phyloP scores from a whole-genome alignment of 2,329 filamentous ascomycete species.

The Clonostachys solani region DNA sequence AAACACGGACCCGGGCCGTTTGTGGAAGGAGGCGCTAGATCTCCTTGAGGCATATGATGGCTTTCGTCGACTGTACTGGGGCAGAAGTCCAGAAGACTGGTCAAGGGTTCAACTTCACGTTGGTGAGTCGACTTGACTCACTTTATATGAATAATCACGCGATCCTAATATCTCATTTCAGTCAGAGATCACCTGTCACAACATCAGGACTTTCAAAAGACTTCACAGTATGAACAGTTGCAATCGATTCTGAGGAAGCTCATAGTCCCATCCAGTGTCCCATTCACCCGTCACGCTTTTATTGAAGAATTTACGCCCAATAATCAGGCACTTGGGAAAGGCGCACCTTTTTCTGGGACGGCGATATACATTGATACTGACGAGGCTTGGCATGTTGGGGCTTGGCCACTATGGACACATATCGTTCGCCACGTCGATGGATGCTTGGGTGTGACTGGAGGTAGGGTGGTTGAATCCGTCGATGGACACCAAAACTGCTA shows the following conservation, averaged over 20 bases:
- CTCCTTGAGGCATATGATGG: too few species aligned
- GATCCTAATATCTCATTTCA: not conserved
- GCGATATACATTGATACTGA: not conserved
- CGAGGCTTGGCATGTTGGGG: not conserved
- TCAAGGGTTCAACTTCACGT: not conserved
- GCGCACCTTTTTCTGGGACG: not conserved
- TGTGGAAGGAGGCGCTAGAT: too few species aligned
- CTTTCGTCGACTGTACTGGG: too few species aligned
- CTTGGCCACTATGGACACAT: not conserved
- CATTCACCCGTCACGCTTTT: not conserved
- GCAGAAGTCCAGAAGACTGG: too few species aligned
- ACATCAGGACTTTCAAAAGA: not conserved
- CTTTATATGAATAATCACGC: too few species aligned
- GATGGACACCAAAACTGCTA: not conserved
- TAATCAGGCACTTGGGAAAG: not conserved
- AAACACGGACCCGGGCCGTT: too few species aligned
- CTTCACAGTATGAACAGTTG: not conserved
- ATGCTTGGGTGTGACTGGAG: not conserved
- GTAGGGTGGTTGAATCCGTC: not conserved
- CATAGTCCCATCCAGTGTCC: not conserved
- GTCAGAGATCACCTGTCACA: not conserved
- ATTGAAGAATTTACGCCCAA: slow-evolving; percentile 1
- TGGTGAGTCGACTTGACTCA: not conserved
- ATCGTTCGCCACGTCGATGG: slow-evolving; percentile 1
- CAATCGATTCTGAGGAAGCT: not conserved